Evolutionary conservation across 2,329 filamentous ascomycete genomes (phyloP).

Genomic region (Ceratocystiopsis brevicomis): DNA sequence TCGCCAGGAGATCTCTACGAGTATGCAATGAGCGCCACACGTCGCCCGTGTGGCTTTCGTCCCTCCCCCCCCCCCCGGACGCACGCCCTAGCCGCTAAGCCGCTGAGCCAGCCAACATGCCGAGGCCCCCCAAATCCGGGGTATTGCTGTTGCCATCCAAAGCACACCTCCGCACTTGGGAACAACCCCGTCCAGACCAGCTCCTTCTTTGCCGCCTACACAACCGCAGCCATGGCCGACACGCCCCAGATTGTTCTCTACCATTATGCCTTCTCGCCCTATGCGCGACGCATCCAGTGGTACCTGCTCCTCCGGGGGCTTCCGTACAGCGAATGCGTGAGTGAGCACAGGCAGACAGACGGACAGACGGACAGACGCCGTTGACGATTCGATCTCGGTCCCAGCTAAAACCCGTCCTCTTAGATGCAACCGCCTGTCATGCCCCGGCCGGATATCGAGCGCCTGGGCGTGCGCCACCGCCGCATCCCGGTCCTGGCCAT

Average conservation of each 20-base stretch:
- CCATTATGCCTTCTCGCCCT: constrained; percentile 48
- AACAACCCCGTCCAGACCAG: too few species aligned
- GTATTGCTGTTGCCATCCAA: neutral
- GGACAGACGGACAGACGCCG: too few species aligned
- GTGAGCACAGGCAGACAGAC: constrained; percentile 12
- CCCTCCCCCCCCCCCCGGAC: too few species aligned
- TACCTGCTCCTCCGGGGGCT: constrained; percentile 49
- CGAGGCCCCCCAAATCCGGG: too few species aligned
- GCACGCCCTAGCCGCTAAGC: too few species aligned
- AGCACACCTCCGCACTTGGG: neutral
- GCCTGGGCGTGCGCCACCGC: constrained; percentile 45
- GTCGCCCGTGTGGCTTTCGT: too few species aligned
- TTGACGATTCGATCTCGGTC: neutral
- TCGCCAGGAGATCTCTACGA: too few species aligned
- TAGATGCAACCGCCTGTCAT: constrained; percentile 47
- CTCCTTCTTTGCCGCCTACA: neutral
- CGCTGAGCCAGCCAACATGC: too few species aligned
- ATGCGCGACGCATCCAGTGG: constrained; percentile 43
- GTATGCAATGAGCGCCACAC: too few species aligned
- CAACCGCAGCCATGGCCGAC: constrained; percentile 2
- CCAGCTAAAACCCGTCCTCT: neutral
- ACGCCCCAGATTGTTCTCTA: constrained; percentile 35
- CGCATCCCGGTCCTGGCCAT: constrained; percentile 51
- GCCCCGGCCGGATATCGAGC: constrained; percentile 44
- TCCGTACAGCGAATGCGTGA: constrained; percentile 47